These are phyloP conservation scores for Teunomyces tritomae DNA, from an alignment of 805 yeast species.

Conservation along the genomic window DNA sequence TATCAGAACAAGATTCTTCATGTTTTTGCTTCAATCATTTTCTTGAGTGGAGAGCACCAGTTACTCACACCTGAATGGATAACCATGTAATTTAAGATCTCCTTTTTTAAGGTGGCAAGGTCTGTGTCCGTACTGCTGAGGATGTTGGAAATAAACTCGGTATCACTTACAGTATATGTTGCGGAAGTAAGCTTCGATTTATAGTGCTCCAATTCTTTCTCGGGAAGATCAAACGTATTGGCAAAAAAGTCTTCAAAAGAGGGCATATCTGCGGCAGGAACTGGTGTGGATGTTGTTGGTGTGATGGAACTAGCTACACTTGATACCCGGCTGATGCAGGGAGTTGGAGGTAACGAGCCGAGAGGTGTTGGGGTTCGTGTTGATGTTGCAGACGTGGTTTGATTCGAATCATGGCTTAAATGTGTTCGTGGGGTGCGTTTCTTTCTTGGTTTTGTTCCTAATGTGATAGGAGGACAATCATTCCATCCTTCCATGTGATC, in stretches of 20 bases:
- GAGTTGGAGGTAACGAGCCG: background rate
- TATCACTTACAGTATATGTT: background rate
- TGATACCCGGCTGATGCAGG: background rate
- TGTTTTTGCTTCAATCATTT: slow-evolving; percentile 28
- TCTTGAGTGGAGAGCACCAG: slow-evolving; percentile 71
- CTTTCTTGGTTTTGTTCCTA: slow-evolving; percentile 5
- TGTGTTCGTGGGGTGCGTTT: slow-evolving; percentile 8
- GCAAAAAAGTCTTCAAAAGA: background rate
- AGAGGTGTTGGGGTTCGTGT: background rate
- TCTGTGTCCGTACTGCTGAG: slow-evolving; percentile 3
- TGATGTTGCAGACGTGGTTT: background rate
- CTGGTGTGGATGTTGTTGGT: background rate
- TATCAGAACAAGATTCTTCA: slow-evolving; percentile 6
- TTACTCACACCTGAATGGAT: slow-evolving; percentile 51
- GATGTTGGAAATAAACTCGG: slow-evolving; percentile 13
- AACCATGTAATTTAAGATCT: slow-evolving; percentile 53
- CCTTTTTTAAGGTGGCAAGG: slow-evolving; percentile 23
- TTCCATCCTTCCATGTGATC: slow-evolving; percentile 56
- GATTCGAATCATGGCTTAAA: background rate
- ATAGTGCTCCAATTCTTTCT: slow-evolving; percentile 44
- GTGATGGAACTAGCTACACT: background rate
- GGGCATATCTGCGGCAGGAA: slow-evolving; percentile 4
- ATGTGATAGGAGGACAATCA: slow-evolving; percentile 49
- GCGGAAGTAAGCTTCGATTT: slow-evolving; percentile 31
- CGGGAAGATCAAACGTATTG: slow-evolving; percentile 24